phyloP scores from a whole-genome alignment of 2,329 filamentous ascomycete species.

The Samsoniella hepiali region DNA sequence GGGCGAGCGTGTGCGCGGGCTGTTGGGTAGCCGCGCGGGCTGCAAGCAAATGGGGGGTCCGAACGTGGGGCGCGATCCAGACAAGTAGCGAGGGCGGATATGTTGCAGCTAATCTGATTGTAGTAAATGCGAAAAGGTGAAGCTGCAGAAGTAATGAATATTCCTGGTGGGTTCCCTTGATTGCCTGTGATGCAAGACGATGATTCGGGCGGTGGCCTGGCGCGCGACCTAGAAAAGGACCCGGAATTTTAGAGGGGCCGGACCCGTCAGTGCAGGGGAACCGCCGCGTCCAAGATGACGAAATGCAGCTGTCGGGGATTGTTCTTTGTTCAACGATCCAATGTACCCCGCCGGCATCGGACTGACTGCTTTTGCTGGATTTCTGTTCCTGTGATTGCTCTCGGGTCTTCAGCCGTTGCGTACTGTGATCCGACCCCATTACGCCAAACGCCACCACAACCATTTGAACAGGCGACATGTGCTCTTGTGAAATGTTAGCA shows the following conservation, averaged over 20 bases:
- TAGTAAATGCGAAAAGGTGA: not conserved
- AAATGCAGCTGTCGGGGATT: not conserved
- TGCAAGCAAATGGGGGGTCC: not conserved
- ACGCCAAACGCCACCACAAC: not conserved
- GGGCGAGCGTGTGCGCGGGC: not conserved
- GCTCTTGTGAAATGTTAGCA: too few species aligned
- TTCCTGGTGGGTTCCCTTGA: slow-evolving; percentile 1
- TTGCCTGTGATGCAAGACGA: slow-evolving; percentile 20
- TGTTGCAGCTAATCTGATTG: not conserved
- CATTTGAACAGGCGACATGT: too few species aligned
- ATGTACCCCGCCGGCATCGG: not conserved
- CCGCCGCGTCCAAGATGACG: slow-evolving; percentile 5
- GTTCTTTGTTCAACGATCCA: not conserved
- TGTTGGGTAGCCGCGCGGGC: slow-evolving; percentile 16
- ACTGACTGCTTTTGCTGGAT: not conserved
- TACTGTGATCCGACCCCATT: not conserved
- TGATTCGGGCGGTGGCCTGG: slow-evolving; percentile 21
- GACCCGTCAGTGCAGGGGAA: not conserved
- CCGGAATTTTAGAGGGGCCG: slow-evolving; percentile 33
- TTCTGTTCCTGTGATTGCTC: not conserved
- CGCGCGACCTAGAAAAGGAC: slow-evolving; percentile 20
- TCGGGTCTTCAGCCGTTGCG: not conserved
- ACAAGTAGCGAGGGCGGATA: not conserved
- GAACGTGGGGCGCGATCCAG: not conserved
- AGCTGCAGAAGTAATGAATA: slow-evolving; percentile 14